Base-by-base conservation (phyloP, 805 yeast genomes). In the Kluyveromyces lactis region DNA sequence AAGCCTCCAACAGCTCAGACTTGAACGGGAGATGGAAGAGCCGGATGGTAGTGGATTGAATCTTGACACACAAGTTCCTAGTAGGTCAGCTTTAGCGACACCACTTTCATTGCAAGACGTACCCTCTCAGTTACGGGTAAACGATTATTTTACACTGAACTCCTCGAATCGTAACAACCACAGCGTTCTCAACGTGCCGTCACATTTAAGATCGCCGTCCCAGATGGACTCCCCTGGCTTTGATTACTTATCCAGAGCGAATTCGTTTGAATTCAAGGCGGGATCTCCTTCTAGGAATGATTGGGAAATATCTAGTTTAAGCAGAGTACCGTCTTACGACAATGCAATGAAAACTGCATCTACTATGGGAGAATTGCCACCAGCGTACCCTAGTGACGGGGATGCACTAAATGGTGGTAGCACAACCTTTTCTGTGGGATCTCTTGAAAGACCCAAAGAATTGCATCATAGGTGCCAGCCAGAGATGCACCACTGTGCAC, bases 301-400 rank as follows among this genome's bases (percentile, higher is more conserved):
- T 21, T 65, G 71, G 68, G 71, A 72, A 42, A 44, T 68, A 2
- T 56, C 58, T 4, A 59, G 67, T 2, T 48, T 86, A 46, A 77
- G 82, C 16, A 66, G 76, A 36, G 95, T 90, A 5, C 97, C 97
- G 0, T 78, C 95, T 0, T 90, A 90, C 60, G 72, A 71, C 6
- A 79, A 83, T 24, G 97, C 97, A 0, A 61, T 87, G 58, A 74
- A 73, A 50, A 60, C 74, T 2, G 78, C 71, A 33, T 64, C 62
- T 4, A 60, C 69, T 9, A 71, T 66, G 3, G 72, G 66, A 16
- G 76, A 73, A 38, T 61, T 81, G 18, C 79, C 95, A 2, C 97
- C 97, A 0, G 72, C 73, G 2, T 87, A 86, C 57, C 58, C 56
- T 4, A 33, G 35, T 31, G 38, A 38, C 15, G 39, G 36, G 9